phyloP scores from a whole-genome alignment of 1,284 basidiomycete genomes.

The Leucoagaricus sp. region DNA sequence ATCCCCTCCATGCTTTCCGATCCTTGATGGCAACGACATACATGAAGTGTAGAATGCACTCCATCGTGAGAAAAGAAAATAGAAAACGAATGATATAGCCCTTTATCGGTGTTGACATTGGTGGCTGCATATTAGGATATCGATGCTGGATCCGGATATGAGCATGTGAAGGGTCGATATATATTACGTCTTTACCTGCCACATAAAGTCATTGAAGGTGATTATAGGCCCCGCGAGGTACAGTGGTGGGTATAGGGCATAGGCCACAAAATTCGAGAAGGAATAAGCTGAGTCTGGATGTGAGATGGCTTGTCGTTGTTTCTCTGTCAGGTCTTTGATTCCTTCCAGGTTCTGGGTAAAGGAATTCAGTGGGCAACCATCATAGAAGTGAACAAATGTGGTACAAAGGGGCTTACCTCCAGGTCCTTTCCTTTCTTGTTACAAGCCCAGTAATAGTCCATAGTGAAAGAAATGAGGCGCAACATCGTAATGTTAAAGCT shows the following conservation, averaged over 20 bases:
- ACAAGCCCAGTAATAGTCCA: slow-evolving; percentile 91
- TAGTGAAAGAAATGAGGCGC: slow-evolving; percentile 87
- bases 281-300: slow-evolving; percentile 63
- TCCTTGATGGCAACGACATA: slow-evolving; percentile 98
- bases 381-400: background rate
- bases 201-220: slow-evolving; percentile 93
- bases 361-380: background rate
- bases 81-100: slow-evolving; percentile 78
- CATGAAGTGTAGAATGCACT: slow-evolving; percentile 91
- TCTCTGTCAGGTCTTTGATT: slow-evolving; percentile 48
- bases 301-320: slow-evolving; percentile 49
- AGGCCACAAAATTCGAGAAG: slow-evolving; percentile 49
- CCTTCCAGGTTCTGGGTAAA: slow-evolving; percentile 18
- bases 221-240: slow-evolving; percentile 98
- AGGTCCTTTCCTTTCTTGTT: slow-evolving; percentile 36
- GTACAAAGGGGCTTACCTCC: slow-evolving; percentile 34
- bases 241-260: slow-evolving; percentile 87
- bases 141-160: slow-evolving; percentile 44
- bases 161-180: background rate
- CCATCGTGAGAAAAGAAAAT: slow-evolving; percentile 81
- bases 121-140: slow-evolving; percentile 38
- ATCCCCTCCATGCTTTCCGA: slow-evolving; percentile 71
- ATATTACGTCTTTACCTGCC: slow-evolving; percentile 73
- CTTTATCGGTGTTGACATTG: slow-evolving; percentile 37
- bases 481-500: slow-evolving; percentile 98